These are phyloP conservation scores for Trichoderma afroharzianum DNA, from an alignment of 2,329 filamentous ascomycete species.

Conservation along the genomic window DNA sequence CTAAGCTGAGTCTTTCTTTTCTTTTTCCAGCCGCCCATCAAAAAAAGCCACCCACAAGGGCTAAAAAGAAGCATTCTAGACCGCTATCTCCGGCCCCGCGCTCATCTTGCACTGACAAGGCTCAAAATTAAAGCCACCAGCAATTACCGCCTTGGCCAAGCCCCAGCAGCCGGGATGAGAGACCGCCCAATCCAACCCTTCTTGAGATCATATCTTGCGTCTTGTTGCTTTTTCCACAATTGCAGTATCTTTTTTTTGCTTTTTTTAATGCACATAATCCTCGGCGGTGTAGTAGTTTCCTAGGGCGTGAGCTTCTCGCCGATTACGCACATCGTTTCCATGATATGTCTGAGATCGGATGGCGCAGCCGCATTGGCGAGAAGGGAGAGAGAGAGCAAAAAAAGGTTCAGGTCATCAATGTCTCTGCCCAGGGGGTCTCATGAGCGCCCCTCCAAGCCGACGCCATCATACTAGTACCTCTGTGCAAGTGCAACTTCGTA, in stretches of 20 bases:
- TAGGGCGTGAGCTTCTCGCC: not conserved
- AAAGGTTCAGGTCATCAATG: not conserved
- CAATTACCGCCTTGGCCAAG: not conserved
- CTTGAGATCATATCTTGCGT: not conserved
- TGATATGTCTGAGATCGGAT: conserved; percentile 3
- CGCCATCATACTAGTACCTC: not conserved
- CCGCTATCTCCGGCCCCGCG: not conserved
- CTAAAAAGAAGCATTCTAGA: not conserved
- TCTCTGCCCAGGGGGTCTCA: not conserved
- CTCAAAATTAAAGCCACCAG: not conserved
- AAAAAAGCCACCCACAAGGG: not conserved
- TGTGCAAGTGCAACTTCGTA: not conserved
- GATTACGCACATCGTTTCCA: not conserved
- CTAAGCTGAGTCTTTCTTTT: not conserved
- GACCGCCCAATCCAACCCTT: not conserved
- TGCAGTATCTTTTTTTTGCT: not conserved
- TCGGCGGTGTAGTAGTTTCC: not conserved
- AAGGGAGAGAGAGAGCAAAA: not conserved
- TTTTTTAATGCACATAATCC: not conserved
- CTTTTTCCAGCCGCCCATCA: not conserved
- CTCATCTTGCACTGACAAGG: not conserved
- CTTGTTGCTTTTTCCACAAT: not conserved
- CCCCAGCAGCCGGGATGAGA: not conserved
- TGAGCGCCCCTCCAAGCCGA: not conserved
- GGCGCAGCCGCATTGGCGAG: not conserved